phyloP scores from a whole-genome alignment of 805 yeast genomes.

The Komagataella phaffii region DNA sequence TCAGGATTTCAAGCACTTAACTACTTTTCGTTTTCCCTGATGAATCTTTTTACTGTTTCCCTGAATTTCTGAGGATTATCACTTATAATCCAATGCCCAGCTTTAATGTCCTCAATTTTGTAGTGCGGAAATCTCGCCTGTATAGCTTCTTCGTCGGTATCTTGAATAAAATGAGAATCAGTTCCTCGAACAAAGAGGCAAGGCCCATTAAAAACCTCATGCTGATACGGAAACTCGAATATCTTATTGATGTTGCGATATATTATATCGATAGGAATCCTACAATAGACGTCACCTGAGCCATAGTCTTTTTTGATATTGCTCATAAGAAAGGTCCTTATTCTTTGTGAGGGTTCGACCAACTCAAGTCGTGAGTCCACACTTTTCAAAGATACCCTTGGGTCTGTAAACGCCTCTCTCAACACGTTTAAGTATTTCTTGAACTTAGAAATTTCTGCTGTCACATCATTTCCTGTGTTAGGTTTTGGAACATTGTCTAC shows the following conservation, averaged over 20 bases:
- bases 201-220: conserved; percentile 46
- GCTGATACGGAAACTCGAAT: conserved; percentile 42
- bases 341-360: conserved; percentile 42
- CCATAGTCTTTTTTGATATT: conserved; percentile 35
- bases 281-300: conserved; percentile 17
- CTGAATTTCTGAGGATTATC: conserved; percentile 71
- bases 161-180: conserved; percentile 29
- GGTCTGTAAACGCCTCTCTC: conserved; percentile 5
- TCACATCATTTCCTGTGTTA: conserved; percentile 7
- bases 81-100: conserved; percentile 88
- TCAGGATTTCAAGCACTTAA: neutral
- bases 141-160: conserved; percentile 5
- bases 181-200: conserved; percentile 68
- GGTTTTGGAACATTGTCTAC: conserved; percentile 87
- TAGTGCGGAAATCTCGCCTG: conserved; percentile 44
- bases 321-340: conserved; percentile 64
- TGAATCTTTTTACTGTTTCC: conserved; percentile 39
- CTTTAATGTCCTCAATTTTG: conserved; percentile 52
- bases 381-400: conserved; percentile 24
- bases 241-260: conserved; percentile 49
- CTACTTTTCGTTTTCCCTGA: neutral
- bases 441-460: conserved; percentile 11
- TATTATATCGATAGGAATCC: conserved; percentile 56
- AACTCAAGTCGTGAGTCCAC: conserved; percentile 47
- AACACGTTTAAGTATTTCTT: conserved; percentile 13